phyloP scores from a whole-genome alignment of 805 yeast species.

The Trichomonascus vanleenenianus region DNA sequence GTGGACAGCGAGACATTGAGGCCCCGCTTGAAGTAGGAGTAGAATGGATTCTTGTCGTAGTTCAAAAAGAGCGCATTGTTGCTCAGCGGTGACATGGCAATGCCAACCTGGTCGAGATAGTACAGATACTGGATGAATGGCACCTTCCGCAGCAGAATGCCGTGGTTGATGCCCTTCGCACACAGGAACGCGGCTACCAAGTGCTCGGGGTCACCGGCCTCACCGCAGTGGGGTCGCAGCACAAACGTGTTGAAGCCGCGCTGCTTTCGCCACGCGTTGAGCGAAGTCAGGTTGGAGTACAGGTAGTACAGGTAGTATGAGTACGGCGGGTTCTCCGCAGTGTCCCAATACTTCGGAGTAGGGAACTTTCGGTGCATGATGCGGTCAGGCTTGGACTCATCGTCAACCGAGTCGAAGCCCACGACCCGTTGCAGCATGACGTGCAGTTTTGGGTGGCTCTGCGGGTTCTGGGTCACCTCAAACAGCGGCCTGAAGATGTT shows the following conservation, averaged over 20 bases:
- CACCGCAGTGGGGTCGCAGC: slow-evolving; percentile 97
- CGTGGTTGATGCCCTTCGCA: slow-evolving; percentile 92
- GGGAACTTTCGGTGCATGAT: slow-evolving; percentile 79
- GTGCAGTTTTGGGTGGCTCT: slow-evolving; percentile 82
- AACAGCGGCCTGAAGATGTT: slow-evolving; percentile 84
- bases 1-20: slow-evolving; percentile 90
- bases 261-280: slow-evolving; percentile 73
- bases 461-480: slow-evolving; percentile 82
- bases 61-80: slow-evolving; percentile 94
- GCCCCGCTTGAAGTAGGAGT: slow-evolving; percentile 84
- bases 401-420: slow-evolving; percentile 98
- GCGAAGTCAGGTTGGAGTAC: slow-evolving; percentile 76
- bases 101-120: slow-evolving; percentile 89
- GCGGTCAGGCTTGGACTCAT: slow-evolving; percentile 88
- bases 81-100: slow-evolving; percentile 97
- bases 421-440: slow-evolving; percentile 87
- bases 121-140: slow-evolving; percentile 92
- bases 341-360: slow-evolving; percentile 75
- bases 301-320: slow-evolving; percentile 88
- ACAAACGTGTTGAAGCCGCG: slow-evolving; percentile 83
- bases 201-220: slow-evolving; percentile 99
- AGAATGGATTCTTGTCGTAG: slow-evolving; percentile 95
- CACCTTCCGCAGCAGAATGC: slow-evolving; percentile 83
- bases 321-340: slow-evolving; percentile 86
- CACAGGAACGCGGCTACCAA: slow-evolving; percentile 81